Conservation (phyloP, 352 stramenopile species). For the Phytophthora syringae region DNA sequence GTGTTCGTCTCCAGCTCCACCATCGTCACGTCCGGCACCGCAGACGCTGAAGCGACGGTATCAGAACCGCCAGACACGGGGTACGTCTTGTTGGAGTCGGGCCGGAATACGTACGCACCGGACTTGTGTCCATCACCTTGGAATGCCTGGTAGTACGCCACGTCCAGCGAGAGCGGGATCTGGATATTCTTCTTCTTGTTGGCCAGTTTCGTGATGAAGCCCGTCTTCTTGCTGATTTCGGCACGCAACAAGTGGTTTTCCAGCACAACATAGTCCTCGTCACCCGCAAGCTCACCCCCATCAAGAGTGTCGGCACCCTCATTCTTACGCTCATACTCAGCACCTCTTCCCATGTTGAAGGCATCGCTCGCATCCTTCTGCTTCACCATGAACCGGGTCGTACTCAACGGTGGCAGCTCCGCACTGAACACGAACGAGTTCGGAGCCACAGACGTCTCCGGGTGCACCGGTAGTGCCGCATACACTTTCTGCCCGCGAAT, state of each 20-base stretch:
- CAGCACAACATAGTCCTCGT: slow-evolving; percentile 49
- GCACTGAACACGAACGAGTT: slow-evolving; percentile 75
- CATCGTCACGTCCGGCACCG: slow-evolving; percentile 36
- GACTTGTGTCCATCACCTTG: slow-evolving; percentile 81
- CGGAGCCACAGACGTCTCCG: slow-evolving; percentile 51
- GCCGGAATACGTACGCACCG: slow-evolving; percentile 97
- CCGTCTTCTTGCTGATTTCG: slow-evolving; percentile 59
- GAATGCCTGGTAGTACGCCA: slow-evolving; percentile 76
- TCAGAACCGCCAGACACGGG: slow-evolving; percentile 36
- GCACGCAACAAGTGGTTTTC: slow-evolving; percentile 70
- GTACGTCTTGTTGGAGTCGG: slow-evolving; percentile 78
- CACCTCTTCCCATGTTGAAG: not conserved
- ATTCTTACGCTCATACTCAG: slow-evolving; percentile 1
- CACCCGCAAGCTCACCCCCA: not conserved
- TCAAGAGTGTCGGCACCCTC: slow-evolving; percentile 1
- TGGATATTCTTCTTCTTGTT: slow-evolving; percentile 82
- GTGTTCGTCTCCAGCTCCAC: slow-evolving; percentile 50
- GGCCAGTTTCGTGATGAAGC: slow-evolving; percentile 60
- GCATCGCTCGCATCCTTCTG: slow-evolving; percentile 25
- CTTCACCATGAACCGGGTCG: slow-evolving; percentile 59
- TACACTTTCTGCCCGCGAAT: slow-evolving; percentile 57
- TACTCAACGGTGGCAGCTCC: slow-evolving; percentile 61
- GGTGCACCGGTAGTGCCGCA: slow-evolving; percentile 59
- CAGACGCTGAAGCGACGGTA: not conserved
- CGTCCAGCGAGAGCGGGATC: slow-evolving; percentile 50